These are phyloP conservation scores for Candida taoyuanica DNA, from an alignment of 805 yeast species.

Conservation along the genomic window DNA sequence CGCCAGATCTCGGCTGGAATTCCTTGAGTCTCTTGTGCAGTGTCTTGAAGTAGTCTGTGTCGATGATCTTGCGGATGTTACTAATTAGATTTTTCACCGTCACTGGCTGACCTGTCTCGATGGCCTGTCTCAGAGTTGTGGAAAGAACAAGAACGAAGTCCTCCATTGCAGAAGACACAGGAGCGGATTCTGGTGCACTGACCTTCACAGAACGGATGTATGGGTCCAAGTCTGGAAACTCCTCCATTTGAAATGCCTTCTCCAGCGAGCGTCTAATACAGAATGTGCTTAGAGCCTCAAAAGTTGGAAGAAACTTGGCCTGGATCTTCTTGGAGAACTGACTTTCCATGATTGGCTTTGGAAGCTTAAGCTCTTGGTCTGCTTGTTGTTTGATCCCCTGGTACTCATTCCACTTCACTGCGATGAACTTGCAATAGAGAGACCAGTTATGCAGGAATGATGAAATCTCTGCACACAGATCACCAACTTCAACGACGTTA, in stretches of 20 bases:
- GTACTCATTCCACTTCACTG: constrained; percentile 59
- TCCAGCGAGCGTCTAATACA: constrained; percentile 75
- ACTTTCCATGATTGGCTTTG: constrained; percentile 49
- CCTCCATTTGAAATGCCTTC: constrained; percentile 77
- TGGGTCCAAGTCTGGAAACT: constrained; percentile 53
- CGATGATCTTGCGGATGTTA: constrained; percentile 54
- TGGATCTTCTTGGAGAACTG: constrained; percentile 53
- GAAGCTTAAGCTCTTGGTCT: constrained; percentile 33
- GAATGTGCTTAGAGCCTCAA: constrained; percentile 58
- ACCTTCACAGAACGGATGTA: constrained; percentile 23
- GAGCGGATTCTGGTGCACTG: constrained; percentile 49
- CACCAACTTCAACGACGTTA: constrained; percentile 63
- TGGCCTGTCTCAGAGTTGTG: constrained; percentile 55
- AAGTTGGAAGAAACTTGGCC: constrained; percentile 50
- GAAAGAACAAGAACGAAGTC: constrained; percentile 75
- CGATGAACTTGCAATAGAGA: constrained; percentile 67
- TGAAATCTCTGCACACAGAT: constrained; percentile 62
- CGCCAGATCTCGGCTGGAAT: constrained; percentile 36
- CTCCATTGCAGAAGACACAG: constrained; percentile 80
- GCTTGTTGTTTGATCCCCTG: constrained; percentile 19
- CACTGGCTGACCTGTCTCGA: constrained; percentile 64
- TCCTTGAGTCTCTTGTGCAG: constrained; percentile 43
- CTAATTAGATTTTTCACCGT: constrained; percentile 51
- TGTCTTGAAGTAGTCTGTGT: constrained; percentile 58
- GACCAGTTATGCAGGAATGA: constrained; percentile 84